Evolutionary conservation across 352 stramenopile species (phyloP), one percentile per base, ranked within the genome.

Genomic region (Globisporangium barbulae): DNA sequence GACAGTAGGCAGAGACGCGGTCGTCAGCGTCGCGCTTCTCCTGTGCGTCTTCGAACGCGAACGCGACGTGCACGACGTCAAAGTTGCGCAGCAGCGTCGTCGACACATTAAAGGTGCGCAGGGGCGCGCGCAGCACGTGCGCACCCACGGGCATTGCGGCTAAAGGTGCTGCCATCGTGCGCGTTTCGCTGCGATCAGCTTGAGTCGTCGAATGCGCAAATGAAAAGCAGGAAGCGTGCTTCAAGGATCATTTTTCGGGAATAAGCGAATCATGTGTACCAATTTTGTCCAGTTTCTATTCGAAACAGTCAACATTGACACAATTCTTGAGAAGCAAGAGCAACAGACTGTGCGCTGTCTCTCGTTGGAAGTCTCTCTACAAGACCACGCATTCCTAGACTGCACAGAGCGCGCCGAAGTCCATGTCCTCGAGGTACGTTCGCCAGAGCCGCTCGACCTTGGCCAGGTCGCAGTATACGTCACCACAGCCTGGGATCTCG

Each of bases 61-160:
- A 85, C 9, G 62, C 59, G 25, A 85, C 68, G 41, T 61, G 61
- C 31, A 83, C 56, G 0, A 35, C 52, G 39, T 77, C 76, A 25
- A 77, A 53, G 61, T 78, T 78, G 64, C 67, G 45, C 17, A 85
- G 10, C 54, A 56, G 10, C 9, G 37, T 53, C 28, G 54, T 8
- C 12, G 62, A 68, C 10, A 68, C 28, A 37, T 52, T 44, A 28
- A 68, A 68, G 31, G n/a, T 19, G 3, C 31, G 31, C 33, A 68
- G 45, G 47, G 62, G 62, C 28, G 57, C 47, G 45, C 37, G 54
- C n/a, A 68, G 25, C 54, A 53, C 19, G 19, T 30, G 5, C 5
- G 62, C 45, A 1, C 53, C 44, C 6, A 50, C 17, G 33, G 62
- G 7, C 37, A 22, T 61, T 7, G 25, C 39, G 35, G 15, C 15